phyloP scores from a whole-genome alignment of 116 monocot genomes.

The Posidonia oceanica region DNA sequence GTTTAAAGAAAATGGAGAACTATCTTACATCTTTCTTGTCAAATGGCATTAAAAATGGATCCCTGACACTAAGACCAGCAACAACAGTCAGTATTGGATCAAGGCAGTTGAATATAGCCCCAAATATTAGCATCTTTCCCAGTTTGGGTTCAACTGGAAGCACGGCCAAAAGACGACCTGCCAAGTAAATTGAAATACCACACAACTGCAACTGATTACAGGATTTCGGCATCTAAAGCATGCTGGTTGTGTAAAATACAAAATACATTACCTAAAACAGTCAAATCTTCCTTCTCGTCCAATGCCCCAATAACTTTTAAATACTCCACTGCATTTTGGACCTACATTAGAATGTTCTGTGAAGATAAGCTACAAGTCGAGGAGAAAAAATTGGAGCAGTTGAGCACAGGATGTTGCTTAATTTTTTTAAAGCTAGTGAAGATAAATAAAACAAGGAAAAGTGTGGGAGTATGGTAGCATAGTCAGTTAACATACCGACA shows the following conservation, averaged over 20 bases:
- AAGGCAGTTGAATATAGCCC: conserved; percentile 90
- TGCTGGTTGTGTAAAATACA: neutral
- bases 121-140: conserved; percentile 95
- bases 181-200: conserved; percentile 10
- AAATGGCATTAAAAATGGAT: conserved; percentile 92
- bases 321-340: conserved; percentile 98
- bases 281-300: conserved; percentile 83
- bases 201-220: neutral
- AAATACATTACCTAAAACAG: conserved; percentile 53
- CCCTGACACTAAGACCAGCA: conserved; percentile 92
- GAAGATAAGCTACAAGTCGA: neutral
- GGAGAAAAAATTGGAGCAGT: neutral
- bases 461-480: neutral
- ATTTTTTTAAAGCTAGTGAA: neutral
- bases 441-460: too few relatives aligned
- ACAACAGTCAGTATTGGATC: conserved; percentile 95
- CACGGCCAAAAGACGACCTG: conserved; percentile 79
- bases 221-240: conserved; percentile 1
- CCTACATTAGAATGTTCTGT: conserved; percentile 13
- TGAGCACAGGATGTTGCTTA: neutral
- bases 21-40: conserved; percentile 96
- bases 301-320: conserved; percentile 89
- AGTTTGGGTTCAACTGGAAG: conserved; percentile 97
- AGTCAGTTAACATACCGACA: conserved; percentile 46
- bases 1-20: neutral